phyloP scores from a whole-genome alignment of 352 stramenopile genomes.

The Phytophthora sp. region DNA sequence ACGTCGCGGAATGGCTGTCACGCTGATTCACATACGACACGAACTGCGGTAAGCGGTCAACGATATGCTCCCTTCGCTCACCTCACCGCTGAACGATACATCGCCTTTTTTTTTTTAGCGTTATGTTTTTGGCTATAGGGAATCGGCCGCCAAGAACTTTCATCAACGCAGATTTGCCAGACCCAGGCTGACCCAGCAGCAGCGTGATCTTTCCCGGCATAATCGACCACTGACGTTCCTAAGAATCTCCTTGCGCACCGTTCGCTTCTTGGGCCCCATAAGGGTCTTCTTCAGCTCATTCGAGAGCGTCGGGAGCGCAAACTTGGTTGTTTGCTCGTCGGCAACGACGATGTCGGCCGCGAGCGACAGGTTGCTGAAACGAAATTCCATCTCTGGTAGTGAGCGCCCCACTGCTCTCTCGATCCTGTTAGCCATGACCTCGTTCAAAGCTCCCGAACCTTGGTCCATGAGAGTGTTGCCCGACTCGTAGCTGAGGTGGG shows the following conservation, averaged over 20 bases:
- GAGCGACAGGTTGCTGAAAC: constrained; percentile 16
- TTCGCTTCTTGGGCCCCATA: constrained; percentile 24
- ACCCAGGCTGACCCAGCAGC: constrained; percentile 30
- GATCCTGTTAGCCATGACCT: constrained; percentile 20
- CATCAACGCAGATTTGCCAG: no score
- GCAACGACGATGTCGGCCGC: constrained; percentile 20
- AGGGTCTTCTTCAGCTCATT: constrained; percentile 43
- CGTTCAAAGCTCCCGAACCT: constrained; percentile 33
- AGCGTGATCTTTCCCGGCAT: constrained; percentile 38
- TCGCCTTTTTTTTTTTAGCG: constrained; percentile 34
- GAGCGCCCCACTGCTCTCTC: constrained; percentile 13
- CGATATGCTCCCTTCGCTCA: constrained; percentile 36
- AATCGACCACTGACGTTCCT: constrained; percentile 33
- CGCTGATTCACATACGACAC: constrained; percentile 10
- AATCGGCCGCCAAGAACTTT: constrained; percentile 43
- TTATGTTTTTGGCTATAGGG: constrained; percentile 33
- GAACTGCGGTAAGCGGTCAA: constrained; percentile 35
- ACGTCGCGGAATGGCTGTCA: constrained; percentile 20
- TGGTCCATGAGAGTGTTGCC: constrained; percentile 27
- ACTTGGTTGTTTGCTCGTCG: no score
- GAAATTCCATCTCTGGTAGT: constrained; percentile 37
- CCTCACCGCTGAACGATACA: constrained; percentile 42
- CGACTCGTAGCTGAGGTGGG: constrained; percentile 21
- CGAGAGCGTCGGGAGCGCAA: no score
- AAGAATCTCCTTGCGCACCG: constrained; percentile 38